A percentile compares a stretch with the other conserved stretches of the same genome.
Evolutionary conservation across 2,329 filamentous ascomycete genomes (phyloP).

Genomic region (Scleromitrula shiraiana): DNA sequence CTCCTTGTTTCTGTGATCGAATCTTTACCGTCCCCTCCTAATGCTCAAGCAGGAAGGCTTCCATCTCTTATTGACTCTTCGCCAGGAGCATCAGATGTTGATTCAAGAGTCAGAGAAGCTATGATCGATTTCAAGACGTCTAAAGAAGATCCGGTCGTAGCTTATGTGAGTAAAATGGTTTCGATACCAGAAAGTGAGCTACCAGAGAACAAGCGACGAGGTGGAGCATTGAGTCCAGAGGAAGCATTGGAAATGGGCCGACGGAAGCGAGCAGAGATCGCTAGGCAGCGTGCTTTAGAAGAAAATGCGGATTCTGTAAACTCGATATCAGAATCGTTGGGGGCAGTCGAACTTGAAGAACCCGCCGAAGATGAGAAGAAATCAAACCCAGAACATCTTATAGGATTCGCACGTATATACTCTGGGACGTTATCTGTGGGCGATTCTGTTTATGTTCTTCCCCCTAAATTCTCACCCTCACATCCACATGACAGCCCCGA

Average conservation of each 20-base stretch:
- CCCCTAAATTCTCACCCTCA: slow-evolving; percentile 86
- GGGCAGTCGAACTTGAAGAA: slow-evolving; percentile 51
- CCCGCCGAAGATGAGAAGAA: slow-evolving; percentile 45
- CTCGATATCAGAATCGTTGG: slow-evolving; percentile 49
- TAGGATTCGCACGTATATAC: slow-evolving; percentile 90
- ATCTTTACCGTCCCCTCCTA: slow-evolving; percentile 75
- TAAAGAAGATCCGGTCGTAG: slow-evolving; percentile 70
- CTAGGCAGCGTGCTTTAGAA: slow-evolving; percentile 57
- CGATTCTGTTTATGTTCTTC: slow-evolving; percentile 82
- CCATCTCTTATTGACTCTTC: slow-evolving; percentile 72
- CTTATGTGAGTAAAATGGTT: slow-evolving; percentile 98
- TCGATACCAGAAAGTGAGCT: slow-evolving; percentile 89
- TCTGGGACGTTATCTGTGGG: slow-evolving; percentile 85
- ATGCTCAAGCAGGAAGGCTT: slow-evolving; percentile 72
- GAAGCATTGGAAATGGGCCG: slow-evolving; percentile 83
- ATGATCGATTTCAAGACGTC: slow-evolving; percentile 72
- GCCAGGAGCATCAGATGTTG: slow-evolving; percentile 66
- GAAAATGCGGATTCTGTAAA: slow-evolving; percentile 30
- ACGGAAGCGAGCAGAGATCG: slow-evolving; percentile 83
- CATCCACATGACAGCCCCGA: slow-evolving; percentile 62
- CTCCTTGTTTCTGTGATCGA: slow-evolving; percentile 90
- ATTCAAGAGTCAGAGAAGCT: slow-evolving; percentile 62
- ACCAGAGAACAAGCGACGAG: slow-evolving; percentile 70
- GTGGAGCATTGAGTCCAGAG: slow-evolving; percentile 69
- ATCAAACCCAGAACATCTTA: slow-evolving; percentile 74